Percentiles rank a stretch among this genome's conserved stretches.
phyloP scores from a whole-genome alignment of 306 rosid species.

The Vicia sativa region DNA sequence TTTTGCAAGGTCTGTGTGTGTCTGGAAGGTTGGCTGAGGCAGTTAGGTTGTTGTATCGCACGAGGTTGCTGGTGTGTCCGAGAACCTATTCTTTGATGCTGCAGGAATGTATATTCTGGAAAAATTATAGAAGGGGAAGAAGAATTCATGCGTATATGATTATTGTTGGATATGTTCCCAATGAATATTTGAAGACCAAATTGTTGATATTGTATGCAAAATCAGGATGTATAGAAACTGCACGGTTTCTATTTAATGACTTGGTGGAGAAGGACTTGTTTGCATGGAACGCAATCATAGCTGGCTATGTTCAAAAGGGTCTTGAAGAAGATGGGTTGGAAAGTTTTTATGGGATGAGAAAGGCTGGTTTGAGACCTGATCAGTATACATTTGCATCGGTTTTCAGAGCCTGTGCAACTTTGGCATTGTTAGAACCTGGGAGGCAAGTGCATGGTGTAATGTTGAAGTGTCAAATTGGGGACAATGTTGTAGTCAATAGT shows the following conservation, averaged over 20 bases:
- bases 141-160: slow-evolving; percentile 65
- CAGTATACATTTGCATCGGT: slow-evolving; percentile 79
- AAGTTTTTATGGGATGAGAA: slow-evolving; percentile 64
- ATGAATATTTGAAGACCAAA: slow-evolving; percentile 59
- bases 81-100: slow-evolving; percentile 66
- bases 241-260: slow-evolving; percentile 48
- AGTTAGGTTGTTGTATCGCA: slow-evolving; percentile 56
- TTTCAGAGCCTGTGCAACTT: slow-evolving; percentile 68
- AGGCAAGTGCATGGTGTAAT: slow-evolving; percentile 63
- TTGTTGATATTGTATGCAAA: slow-evolving; percentile 68
- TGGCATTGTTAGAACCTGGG: slow-evolving; percentile 72
- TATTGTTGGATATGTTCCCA: slow-evolving; percentile 58
- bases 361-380: slow-evolving; percentile 66
- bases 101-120: slow-evolving; percentile 78
- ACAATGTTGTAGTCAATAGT: slow-evolving; percentile 65
- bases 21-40: slow-evolving; percentile 68
- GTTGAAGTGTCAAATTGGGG: slow-evolving; percentile 63
- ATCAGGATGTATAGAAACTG: slow-evolving; percentile 64
- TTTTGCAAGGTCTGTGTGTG: slow-evolving; percentile 54
- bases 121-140: slow-evolving; percentile 59
- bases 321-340: slow-evolving; percentile 59
- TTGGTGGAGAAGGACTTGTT: slow-evolving; percentile 53
- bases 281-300: slow-evolving; percentile 75
- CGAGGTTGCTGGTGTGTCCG: slow-evolving; percentile 43
- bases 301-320: slow-evolving; percentile 66